A percentile compares a stretch with the other conserved stretches of the same genome.
Evolutionary conservation across 495 filamentous ascomycete species (phyloP).

Genomic region (Podospora bellae-mahoneyi): DNA sequence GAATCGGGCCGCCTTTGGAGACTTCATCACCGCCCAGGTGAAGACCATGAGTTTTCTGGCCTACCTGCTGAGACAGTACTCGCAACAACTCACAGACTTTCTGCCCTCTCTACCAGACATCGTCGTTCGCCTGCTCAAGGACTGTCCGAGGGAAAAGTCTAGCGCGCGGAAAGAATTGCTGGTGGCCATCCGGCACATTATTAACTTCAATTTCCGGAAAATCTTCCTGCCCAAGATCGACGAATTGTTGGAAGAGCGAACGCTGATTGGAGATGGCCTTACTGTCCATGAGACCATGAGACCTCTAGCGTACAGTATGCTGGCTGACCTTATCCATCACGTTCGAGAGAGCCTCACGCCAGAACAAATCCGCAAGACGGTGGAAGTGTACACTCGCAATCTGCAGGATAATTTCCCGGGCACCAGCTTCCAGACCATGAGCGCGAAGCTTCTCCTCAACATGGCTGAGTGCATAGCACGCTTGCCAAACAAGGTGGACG

Average conservation of each 20-base stretch:
- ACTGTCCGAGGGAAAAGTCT: conserved; percentile 92
- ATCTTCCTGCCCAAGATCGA: conserved; percentile 95
- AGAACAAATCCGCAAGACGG: conserved; percentile 88
- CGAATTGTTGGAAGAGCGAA: conserved; percentile 88
- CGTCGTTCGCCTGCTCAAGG: conserved; percentile 85
- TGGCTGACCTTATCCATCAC: conserved; percentile 96
- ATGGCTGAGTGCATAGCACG: conserved; percentile 96
- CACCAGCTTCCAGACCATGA: conserved; percentile 99
- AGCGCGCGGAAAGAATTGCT: conserved; percentile 90
- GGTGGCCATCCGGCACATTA: conserved; percentile 95
- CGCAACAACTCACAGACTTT: conserved; percentile 84
- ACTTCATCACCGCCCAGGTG: conserved; percentile 95
- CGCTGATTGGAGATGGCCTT: conserved; percentile 89
- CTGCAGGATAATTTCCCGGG: conserved; percentile 94
- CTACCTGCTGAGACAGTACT: conserved; percentile 85
- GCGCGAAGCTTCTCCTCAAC: conserved; percentile 91
- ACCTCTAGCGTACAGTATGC: conserved; percentile 95
- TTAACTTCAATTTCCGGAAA: conserved; percentile 97
- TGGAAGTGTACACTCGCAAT: conserved; percentile 96
- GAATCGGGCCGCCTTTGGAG: conserved; percentile 90
- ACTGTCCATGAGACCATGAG: conserved; percentile 97
- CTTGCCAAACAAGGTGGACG: conserved; percentile 85
- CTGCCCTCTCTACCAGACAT: conserved; percentile 83
- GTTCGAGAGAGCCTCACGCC: conserved; percentile 79
- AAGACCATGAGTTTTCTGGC: conserved; percentile 99